Conservation (phyloP, 768 basidiomycete genomes). For the Ramaria rubella region DNA sequence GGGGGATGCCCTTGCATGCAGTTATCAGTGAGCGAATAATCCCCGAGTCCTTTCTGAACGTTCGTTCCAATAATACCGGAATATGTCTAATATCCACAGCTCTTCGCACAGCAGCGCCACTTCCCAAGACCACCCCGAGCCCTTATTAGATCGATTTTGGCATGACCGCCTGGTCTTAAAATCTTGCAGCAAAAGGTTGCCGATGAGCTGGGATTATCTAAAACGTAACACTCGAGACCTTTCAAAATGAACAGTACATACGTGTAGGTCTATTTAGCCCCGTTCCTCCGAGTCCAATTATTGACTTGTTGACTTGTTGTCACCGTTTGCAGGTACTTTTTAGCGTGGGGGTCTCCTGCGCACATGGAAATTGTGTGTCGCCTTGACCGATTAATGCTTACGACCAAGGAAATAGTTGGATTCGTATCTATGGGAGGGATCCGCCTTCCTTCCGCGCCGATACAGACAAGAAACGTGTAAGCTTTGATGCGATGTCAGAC, state of each 20-base stretch:
- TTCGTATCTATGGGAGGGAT: constrained; percentile 74
- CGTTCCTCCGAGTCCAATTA: constrained; percentile 9
- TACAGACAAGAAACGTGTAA: no score
- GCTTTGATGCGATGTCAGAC: no score
- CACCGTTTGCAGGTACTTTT: no score
- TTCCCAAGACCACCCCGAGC: constrained; percentile 84
- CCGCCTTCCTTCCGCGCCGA: constrained; percentile 10
- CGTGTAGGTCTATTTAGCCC: constrained; percentile 37
- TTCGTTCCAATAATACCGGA: not conserved
- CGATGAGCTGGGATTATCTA: constrained; percentile 68
- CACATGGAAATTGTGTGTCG: constrained; percentile 64
- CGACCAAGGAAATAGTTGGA: constrained; percentile 79
- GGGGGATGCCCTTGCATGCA: constrained; percentile 76
- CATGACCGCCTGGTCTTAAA: constrained; percentile 51
- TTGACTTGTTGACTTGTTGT: no score
- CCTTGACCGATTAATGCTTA: constrained; percentile 71
- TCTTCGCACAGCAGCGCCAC: constrained; percentile 61
- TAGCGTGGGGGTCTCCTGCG: constrained; percentile 66
- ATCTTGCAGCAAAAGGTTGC: constrained; percentile 66
- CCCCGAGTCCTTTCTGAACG: not conserved
- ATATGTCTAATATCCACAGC: constrained; percentile 72
- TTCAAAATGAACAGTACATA: constrained; percentile 75
- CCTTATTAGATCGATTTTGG: constrained; percentile 48
- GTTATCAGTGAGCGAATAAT: constrained; percentile 53
- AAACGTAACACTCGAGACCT: constrained; percentile 62